Evolutionary conservation across 2,329 filamentous ascomycete genomes (phyloP).

Genomic region (Sarocladium brachiariae): DNA sequence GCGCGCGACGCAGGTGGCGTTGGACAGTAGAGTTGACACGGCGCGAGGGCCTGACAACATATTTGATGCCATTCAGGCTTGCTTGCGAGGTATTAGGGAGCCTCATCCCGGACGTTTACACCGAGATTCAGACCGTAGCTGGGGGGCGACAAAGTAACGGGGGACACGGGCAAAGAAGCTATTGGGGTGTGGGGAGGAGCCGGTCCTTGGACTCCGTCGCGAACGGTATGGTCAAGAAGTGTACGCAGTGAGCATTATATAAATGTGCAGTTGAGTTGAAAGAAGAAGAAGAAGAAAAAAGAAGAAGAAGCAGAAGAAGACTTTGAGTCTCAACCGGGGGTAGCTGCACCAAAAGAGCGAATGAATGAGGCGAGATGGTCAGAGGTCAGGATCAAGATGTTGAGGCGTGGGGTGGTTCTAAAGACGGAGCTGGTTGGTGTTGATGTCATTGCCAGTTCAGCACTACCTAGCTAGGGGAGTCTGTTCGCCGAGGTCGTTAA

Average conservation of each 20-base stretch:
- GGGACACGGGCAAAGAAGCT: background rate
- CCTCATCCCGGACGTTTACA: background rate
- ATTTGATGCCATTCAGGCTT: constrained; percentile 1
- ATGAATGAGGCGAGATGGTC: background rate
- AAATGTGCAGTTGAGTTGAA: background rate
- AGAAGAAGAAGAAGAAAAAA: background rate
- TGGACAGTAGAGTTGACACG: background rate
- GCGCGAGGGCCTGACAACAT: background rate
- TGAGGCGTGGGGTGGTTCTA: constrained; percentile 7
- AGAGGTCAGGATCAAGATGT: background rate
- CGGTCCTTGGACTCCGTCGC: background rate
- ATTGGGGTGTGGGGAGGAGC: background rate
- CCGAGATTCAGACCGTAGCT: background rate
- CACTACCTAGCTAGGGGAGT: background rate
- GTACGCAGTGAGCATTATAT: background rate
- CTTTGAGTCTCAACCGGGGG: too few species aligned
- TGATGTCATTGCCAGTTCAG: constrained; percentile 6
- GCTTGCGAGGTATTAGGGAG: background rate
- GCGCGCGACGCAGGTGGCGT: constrained; percentile 1
- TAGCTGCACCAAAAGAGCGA: background rate
- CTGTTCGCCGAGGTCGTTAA: background rate
- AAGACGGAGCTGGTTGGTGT: background rate
- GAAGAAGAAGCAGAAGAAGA: background rate
- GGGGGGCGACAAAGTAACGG: background rate
- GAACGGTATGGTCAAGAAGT: background rate